Evolutionary conservation across 1,284 basidiomycete species (phyloP).

Genomic region (Stygiomarasmius scandens): DNA sequence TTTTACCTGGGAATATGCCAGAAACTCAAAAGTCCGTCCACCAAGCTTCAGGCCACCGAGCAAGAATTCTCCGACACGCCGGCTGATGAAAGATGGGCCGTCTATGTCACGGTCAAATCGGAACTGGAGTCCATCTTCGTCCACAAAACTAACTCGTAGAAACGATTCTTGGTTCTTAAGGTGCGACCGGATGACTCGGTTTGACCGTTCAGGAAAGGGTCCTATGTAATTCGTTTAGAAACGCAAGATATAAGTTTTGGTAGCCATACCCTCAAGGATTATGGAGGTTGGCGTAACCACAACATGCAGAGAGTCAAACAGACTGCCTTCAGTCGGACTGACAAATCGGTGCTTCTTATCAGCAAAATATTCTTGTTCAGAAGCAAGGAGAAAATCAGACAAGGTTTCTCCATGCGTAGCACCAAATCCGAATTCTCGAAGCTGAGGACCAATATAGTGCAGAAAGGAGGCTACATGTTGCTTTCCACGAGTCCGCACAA

Average conservation of each 20-base stretch:
- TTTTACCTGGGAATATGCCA: slow-evolving; percentile 59
- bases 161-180: slow-evolving; percentile 50
- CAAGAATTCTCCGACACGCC: slow-evolving; percentile 47
- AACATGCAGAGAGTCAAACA: slow-evolving; percentile 59
- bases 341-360: slow-evolving; percentile 1
- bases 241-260: not conserved
- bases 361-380: slow-evolving; percentile 30
- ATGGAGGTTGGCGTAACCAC: slow-evolving; percentile 63
- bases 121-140: slow-evolving; percentile 55
- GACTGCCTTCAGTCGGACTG: slow-evolving; percentile 36
- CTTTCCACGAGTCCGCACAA: slow-evolving; percentile 34
- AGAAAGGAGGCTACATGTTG: slow-evolving; percentile 42
- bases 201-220: slow-evolving; percentile 66
- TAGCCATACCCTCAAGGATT: slow-evolving; percentile 43
- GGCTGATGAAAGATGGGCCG: slow-evolving; percentile 44
- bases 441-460: slow-evolving; percentile 41
- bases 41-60: slow-evolving; percentile 49
- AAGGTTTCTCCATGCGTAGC: slow-evolving; percentile 31
- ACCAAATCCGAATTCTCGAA: slow-evolving; percentile 30
- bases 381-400: slow-evolving; percentile 37
- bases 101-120: slow-evolving; percentile 52
- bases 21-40: slow-evolving; percentile 53
- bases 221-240: slow-evolving; percentile 30
- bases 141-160: slow-evolving; percentile 64
- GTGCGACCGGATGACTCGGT: slow-evolving; percentile 60